Evolutionary conservation across 1,284 basidiomycete species (phyloP), one percentile per base, ranked within the genome.

Genomic region (Thecaphora thlaspeos): DNA sequence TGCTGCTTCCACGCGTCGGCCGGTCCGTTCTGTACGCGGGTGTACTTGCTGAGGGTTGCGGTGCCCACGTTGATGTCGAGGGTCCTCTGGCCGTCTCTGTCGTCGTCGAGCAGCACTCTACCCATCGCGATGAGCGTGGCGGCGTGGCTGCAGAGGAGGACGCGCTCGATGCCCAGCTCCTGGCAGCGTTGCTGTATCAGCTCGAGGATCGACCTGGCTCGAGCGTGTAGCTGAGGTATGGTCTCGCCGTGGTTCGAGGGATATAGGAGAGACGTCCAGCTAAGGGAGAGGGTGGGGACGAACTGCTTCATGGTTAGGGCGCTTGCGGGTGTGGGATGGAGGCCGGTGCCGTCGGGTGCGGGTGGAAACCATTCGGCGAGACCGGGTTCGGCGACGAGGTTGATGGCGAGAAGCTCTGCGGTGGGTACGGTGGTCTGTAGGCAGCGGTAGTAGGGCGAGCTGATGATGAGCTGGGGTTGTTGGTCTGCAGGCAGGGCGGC

Each of bases 291-390:
- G 8, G 47, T 14, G 73, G 28, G 80, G 80, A 14, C 87, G 85
- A 21, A 87, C 83, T n/a, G 87, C 87, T 72, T 88, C 87, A 36
- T 90, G 80, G 44, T 87, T 85, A 41, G 51, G 2, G 59, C 61
- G 0, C 55, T 9, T 2, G 70, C 68, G 0, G 71, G 65, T 11
- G 51, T 55, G 1, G 67, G 68, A 46, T 71, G 64, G 3, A 55
- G 19, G 1, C 73, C 73, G 7, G 87, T 86, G 10, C 83, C 83
- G 0, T 84, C 34, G 1, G 83, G 8, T 75, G 79, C 88, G 24
- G 87, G 88, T 2, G 87, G 88, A 76, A 88, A 91, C 89, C 89
- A 91, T 77, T 91, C 90, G 4, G 85, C 83, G 11, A 91, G 74
- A 10, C 89, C 89, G 61, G 90, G 88, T 85, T 82, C 82, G 4